Conservation (phyloP, 768 basidiomycete species). For the Hygrophorus russula region DNA sequence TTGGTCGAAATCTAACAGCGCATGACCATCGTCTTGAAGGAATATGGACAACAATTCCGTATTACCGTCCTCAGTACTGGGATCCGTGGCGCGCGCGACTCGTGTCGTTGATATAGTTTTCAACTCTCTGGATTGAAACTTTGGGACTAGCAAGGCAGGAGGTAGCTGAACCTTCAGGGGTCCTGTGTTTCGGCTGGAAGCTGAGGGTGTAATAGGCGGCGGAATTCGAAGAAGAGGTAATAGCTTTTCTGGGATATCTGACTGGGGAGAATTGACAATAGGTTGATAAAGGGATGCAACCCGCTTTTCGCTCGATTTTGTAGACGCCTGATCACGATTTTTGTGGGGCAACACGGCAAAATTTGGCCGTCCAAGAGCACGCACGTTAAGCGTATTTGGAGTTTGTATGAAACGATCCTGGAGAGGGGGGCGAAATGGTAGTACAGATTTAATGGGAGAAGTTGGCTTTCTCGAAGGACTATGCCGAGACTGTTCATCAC, state of each 20-base stretch:
- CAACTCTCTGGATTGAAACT: conserved; percentile 23
- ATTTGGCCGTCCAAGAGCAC: neutral
- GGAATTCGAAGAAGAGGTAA: conserved; percentile 7
- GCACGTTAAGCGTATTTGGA: too few relatives aligned
- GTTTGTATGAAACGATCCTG: too few relatives aligned
- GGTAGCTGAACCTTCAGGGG: conserved; percentile 15
- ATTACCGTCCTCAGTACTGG: conserved; percentile 35
- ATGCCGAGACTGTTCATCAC: neutral
- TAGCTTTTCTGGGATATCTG: neutral
- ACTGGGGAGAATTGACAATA: neutral
- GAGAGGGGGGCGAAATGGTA: too few relatives aligned
- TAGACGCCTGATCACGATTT: neutral
- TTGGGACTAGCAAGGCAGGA: conserved; percentile 15
- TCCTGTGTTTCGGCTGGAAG: conserved; percentile 6
- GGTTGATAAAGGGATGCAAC: neutral
- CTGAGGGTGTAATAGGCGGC: conserved; percentile 9
- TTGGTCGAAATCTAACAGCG: conserved; percentile 20
- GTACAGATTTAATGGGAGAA: neutral
- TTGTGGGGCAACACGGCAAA: neutral
- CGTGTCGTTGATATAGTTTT: conserved; percentile 40
- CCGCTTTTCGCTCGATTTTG: neutral
- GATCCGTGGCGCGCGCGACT: conserved; percentile 41
- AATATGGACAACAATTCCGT: conserved; percentile 44
- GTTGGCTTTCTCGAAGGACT: neutral
- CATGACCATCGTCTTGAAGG: conserved; percentile 34